phyloP scores from a whole-genome alignment of 2,329 filamentous ascomycete species.

The Ophiostoma piceae region DNA sequence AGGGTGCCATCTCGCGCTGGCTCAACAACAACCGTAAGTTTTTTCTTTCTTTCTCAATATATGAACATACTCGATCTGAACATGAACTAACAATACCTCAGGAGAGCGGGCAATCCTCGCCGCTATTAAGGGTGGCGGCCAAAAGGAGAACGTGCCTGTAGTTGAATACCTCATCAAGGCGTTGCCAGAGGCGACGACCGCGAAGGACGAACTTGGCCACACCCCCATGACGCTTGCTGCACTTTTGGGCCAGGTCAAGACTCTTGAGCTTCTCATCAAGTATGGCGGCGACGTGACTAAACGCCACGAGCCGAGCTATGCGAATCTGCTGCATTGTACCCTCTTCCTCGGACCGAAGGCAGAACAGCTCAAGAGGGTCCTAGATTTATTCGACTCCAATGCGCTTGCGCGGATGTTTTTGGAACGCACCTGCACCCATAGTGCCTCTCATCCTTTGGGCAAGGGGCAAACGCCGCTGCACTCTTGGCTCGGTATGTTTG shows the following conservation, averaged over 20 bases:
- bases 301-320: background rate
- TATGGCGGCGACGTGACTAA: background rate
- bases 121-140: background rate
- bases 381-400: background rate
- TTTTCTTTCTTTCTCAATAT: background rate
- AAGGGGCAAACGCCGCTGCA: background rate
- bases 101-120: background rate
- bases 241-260: background rate
- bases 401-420: background rate
- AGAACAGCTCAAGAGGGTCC: background rate
- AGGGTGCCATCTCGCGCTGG: conserved; percentile 61
- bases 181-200: background rate
- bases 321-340: background rate
- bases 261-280: background rate
- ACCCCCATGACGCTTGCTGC: background rate
- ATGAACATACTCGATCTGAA: background rate
- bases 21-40: conserved; percentile 51
- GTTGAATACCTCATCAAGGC: background rate
- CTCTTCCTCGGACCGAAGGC: background rate
- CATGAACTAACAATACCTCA: background rate
- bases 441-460: background rate
- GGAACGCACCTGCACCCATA: background rate
- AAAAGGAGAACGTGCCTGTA: background rate
- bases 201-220: background rate
- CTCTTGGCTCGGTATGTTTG: background rate